A percentile compares a stretch with the other conserved stretches of the same genome.
phyloP scores from a whole-genome alignment of 176 grass and related monocot genomes.

The Aegilops umbellulata region DNA sequence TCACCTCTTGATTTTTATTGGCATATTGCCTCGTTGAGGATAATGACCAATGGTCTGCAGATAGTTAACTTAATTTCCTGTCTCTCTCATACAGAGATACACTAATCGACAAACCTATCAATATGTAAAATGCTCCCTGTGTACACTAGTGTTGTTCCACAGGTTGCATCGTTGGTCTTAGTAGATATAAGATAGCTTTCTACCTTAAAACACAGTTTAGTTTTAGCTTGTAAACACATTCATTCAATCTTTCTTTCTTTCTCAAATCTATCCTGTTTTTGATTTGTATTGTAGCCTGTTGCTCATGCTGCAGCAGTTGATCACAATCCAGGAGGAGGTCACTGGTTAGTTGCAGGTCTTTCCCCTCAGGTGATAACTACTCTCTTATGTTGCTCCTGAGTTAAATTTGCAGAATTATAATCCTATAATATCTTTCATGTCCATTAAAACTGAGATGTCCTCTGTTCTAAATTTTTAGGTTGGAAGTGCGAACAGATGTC shows the following conservation, averaged over 20 bases:
- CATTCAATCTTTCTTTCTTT: constrained; percentile 1
- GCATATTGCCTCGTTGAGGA: background rate
- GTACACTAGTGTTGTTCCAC: constrained; percentile 19
- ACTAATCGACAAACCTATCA: constrained; percentile 4
- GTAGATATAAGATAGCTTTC: constrained; percentile 5
- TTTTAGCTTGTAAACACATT: constrained; percentile 5
- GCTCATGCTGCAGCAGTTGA: constrained; percentile 71
- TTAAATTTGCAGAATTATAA: constrained; percentile 35
- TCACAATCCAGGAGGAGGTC: constrained; percentile 92
- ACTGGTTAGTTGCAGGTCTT: constrained; percentile 92
- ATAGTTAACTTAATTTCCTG: background rate
- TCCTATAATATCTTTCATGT: constrained; percentile 9
- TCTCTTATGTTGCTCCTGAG: background rate
- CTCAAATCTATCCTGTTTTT: constrained; percentile 2
- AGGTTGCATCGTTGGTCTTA: background rate
- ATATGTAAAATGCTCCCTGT: background rate
- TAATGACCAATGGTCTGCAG: background rate
- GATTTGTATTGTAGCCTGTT: constrained; percentile 75
- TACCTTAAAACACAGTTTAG: background rate
- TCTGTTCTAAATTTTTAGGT: constrained; percentile 62
- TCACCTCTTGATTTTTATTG: background rate
- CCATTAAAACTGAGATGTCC: background rate
- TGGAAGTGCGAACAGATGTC: constrained; percentile 57
- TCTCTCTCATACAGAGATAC: background rate
- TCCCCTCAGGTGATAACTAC: constrained; percentile 79